Conservation (phyloP, 495 filamentous ascomycete species). For the Thermothielavioides terrestris region DNA sequence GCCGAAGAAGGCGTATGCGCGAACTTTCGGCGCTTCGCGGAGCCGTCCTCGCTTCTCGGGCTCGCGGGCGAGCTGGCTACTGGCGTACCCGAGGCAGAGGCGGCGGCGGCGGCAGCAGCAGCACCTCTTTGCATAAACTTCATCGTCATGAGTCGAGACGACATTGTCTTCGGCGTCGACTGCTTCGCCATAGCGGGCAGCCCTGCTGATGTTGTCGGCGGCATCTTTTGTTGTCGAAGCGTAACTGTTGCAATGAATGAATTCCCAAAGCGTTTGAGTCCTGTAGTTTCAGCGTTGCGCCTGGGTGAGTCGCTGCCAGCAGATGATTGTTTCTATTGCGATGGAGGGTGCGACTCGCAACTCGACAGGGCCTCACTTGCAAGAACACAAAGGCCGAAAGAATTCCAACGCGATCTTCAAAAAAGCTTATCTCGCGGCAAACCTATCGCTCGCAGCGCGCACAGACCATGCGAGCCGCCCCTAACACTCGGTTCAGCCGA, state of each 20-base stretch:
- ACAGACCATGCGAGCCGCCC: slow-evolving; percentile 1
- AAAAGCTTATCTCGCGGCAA: slow-evolving; percentile 2
- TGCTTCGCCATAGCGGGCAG: slow-evolving; percentile 29
- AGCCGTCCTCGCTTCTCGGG: slow-evolving; percentile 29
- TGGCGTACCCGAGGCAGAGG: slow-evolving; percentile 36
- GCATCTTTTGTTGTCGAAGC: slow-evolving; percentile 10
- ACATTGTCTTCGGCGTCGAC: slow-evolving; percentile 62
- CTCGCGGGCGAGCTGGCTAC: slow-evolving; percentile 36
- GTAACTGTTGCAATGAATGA: background rate
- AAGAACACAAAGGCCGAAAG: background rate
- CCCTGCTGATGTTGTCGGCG: slow-evolving; percentile 7
- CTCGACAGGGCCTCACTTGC: background rate
- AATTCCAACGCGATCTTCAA: background rate
- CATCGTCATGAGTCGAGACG: slow-evolving; percentile 85
- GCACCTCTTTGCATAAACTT: slow-evolving; percentile 98
- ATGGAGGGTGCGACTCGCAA: too few relatives aligned
- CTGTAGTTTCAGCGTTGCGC: too few relatives aligned
- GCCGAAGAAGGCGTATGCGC: slow-evolving; percentile 14
- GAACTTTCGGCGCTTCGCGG: slow-evolving; percentile 47
- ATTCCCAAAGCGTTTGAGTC: background rate
- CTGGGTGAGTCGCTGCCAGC: background rate
- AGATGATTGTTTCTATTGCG: too few relatives aligned
- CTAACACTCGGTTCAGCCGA: slow-evolving; percentile 7
- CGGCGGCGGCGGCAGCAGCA: slow-evolving; percentile 28
- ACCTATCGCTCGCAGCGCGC: background rate